Base-by-base conservation (phyloP, 768 basidiomycete genomes). In the Ramaria sp. region DNA sequence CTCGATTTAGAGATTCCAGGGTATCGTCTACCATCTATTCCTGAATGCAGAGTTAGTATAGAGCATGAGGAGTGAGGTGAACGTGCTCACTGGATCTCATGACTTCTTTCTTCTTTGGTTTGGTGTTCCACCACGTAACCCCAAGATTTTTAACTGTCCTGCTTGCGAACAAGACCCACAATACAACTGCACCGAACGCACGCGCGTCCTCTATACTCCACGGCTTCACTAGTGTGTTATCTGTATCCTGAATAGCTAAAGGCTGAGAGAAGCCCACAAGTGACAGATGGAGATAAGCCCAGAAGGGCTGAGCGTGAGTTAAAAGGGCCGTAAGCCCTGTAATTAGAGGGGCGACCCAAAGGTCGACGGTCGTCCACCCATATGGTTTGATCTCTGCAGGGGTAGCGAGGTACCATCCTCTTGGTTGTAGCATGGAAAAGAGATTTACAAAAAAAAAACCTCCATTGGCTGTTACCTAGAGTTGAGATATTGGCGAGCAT, bases 301-400 rank as follows among this genome's bases (percentile, higher is more conserved):
- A 93, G 66, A 86, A 85, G 0, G 90, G 86, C 64, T 94, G 90
- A 1, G 87, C 83, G 58, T 92, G 88, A 8, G 90, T 92, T 50
- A 93, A 75, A 55, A 82, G 77, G 51, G 91, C 82, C 63, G 88
- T 93, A 9, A 93, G 64, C 0, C 73, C 85, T 10, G 89, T 90
- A 61, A 83, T 70, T 60, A 83, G 68, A 6, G 89, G 83, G 8
- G 92, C 89, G 66, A 79, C 79, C 91, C 92, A 95, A 28, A 92
- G 66, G 64, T 95, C 93, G 0, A 80, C 77, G 22, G 82, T 79
- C 41, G 82, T 85, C 92, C 92, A 95, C 12, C 93, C 93, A 55
- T 84, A 85, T 0, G 88, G 77, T 51, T 74, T 73, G 7, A 96
- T 74, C 64, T 94, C 92, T 0, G 82, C 74, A 1, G 93, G 92